Evolutionary conservation across 768 basidiomycete genomes (phyloP).

Genomic region (Hysterangium stoloniferum): DNA sequence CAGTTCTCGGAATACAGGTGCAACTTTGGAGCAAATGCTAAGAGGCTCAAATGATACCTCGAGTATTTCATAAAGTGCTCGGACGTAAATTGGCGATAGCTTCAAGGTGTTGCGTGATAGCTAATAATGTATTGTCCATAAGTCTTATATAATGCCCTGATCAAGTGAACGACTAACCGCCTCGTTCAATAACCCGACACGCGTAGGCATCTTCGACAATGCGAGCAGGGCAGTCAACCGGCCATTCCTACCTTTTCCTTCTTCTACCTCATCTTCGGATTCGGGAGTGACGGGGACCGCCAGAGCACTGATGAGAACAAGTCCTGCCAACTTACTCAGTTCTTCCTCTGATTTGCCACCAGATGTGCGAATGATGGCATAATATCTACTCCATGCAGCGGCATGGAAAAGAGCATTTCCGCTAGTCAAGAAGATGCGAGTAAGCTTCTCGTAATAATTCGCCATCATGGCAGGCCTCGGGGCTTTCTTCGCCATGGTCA

Average conservation of each 20-base stretch:
- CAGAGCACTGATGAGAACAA: conserved; percentile 87
- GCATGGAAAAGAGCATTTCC: conserved; percentile 94
- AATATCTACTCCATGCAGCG: conserved; percentile 89
- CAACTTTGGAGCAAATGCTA: conserved; percentile 68
- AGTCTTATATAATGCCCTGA: background rate
- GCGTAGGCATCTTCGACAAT: conserved; percentile 74
- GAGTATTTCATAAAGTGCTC: conserved; percentile 77
- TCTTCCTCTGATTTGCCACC: conserved; percentile 76
- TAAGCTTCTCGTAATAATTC: conserved; percentile 97
- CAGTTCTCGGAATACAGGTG: conserved; percentile 67
- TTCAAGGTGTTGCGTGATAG: conserved; percentile 78
- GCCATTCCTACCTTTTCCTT: conserved; percentile 58
- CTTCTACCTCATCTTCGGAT: conserved; percentile 39
- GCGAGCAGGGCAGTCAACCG: conserved; percentile 82
- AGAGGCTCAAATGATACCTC: conserved; percentile 93
- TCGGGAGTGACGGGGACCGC: conserved; percentile 80
- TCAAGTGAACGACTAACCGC: conserved; percentile 53
- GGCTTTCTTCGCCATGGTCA: conserved; percentile 88
- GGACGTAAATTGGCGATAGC: conserved; percentile 65
- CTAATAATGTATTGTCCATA: conserved; percentile 29
- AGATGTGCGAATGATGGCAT: conserved; percentile 60
- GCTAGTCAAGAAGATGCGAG: conserved; percentile 92
- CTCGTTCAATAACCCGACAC: conserved; percentile 78
- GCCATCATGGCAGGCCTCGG: conserved; percentile 96
- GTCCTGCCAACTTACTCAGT: conserved; percentile 71